phyloP scores from a whole-genome alignment of 208 protist genomes.

The Vickermania spadyakhi region DNA sequence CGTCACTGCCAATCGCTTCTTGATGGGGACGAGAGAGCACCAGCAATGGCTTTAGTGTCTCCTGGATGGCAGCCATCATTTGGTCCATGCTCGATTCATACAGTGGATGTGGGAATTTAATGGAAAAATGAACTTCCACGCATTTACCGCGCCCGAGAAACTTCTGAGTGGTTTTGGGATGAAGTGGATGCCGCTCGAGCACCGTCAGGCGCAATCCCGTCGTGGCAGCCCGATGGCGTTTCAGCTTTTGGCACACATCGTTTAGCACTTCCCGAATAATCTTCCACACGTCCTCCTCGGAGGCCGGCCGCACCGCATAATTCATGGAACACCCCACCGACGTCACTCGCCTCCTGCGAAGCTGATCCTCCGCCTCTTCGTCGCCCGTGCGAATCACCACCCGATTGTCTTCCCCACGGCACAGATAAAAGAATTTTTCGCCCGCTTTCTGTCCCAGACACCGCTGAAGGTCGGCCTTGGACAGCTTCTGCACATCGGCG shows the following conservation, averaged over 20 bases:
- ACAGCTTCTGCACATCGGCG: constrained; percentile 49
- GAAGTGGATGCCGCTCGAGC: constrained; percentile 71
- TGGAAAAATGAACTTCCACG: constrained; percentile 63
- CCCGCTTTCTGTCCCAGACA: constrained; percentile 55
- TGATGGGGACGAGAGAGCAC: constrained; percentile 23
- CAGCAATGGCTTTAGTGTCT: constrained; percentile 34
- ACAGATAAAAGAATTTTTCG: constrained; percentile 56
- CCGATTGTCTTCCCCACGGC: constrained; percentile 58
- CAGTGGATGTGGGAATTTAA: constrained; percentile 41
- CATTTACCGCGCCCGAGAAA: constrained; percentile 81
- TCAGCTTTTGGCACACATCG: constrained; percentile 65
- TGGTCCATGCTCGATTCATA: constrained; percentile 14
- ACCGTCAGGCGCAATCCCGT: constrained; percentile 54
- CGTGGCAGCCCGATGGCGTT: constrained; percentile 21
- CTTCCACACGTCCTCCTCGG: constrained; percentile 49
- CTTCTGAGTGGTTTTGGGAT: constrained; percentile 69
- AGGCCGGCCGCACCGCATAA: constrained; percentile 68
- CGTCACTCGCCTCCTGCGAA: constrained; percentile 43
- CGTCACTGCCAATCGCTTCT: constrained; percentile 23
- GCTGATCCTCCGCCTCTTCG: constrained; percentile 34
- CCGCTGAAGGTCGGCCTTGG: constrained; percentile 33
- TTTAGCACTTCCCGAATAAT: constrained; percentile 56
- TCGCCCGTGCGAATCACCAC: constrained; percentile 74
- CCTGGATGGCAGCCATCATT: constrained; percentile 35
- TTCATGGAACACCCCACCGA: constrained; percentile 83